Evolutionary conservation across 106 monocot genomes (phyloP).

Genomic region (Dendrobium nobile): DNA sequence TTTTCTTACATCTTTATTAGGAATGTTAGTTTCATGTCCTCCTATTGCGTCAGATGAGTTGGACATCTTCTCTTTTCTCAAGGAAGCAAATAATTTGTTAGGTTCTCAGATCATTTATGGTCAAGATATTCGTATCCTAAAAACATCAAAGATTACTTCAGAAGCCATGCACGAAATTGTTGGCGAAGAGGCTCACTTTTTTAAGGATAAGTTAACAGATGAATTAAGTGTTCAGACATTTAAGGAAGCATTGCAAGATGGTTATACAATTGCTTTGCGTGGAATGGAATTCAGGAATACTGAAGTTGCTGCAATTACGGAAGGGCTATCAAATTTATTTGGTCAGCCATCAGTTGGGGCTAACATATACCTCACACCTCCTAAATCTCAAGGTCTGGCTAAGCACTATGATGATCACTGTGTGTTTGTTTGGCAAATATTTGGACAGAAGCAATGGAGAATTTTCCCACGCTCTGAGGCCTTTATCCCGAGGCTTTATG

Average conservation of each 20-base stretch:
- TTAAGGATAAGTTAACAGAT: constrained; percentile 14
- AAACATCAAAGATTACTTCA: constrained; percentile 19
- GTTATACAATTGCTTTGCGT: constrained; percentile 71
- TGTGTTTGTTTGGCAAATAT: constrained; percentile 80
- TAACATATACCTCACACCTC: constrained; percentile 78
- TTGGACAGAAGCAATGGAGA: constrained; percentile 61
- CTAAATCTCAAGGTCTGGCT: constrained; percentile 70
- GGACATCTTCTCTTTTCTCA: constrained; percentile 49
- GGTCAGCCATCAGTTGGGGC: constrained; percentile 91
- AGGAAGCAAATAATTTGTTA: constrained; percentile 37
- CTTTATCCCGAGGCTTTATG: constrained; percentile 68
- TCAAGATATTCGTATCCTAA: constrained; percentile 72
- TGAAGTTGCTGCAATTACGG: constrained; percentile 50
- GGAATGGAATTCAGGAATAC: constrained; percentile 62
- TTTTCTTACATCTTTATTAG: constrained; percentile 34
- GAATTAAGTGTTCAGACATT: constrained; percentile 22
- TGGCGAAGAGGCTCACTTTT: constrained; percentile 46
- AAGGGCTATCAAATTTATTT: constrained; percentile 49
- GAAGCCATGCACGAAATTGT: neutral
- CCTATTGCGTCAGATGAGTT: constrained; percentile 73
- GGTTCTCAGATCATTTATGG: constrained; percentile 56
- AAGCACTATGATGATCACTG: constrained; percentile 90
- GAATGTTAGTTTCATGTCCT: constrained; percentile 49
- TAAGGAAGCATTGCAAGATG: constrained; percentile 53
- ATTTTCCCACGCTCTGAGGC: constrained; percentile 20